Evolutionary conservation across 805 yeast genomes (phyloP), one percentile per base, ranked within the genome.

Genomic region (Candida ponderosae): DNA sequence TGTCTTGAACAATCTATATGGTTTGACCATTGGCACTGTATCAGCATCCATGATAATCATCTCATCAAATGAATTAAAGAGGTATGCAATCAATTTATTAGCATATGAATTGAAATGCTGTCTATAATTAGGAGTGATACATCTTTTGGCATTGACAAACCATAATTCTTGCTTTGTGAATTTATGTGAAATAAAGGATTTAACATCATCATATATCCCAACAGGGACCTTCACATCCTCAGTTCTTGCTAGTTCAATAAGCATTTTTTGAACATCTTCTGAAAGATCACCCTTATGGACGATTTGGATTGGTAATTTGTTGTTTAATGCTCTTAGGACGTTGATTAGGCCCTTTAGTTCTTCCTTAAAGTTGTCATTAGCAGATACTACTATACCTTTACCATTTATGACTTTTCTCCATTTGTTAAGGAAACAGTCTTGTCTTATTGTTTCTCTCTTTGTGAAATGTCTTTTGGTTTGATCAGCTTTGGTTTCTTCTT

Each of bases 1-100:
- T 31, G 56, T 46, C 11, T 56, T 44, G 42, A 67, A 61, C 35
- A 58, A 53, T 11, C 47, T 48, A 5, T 59, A 62, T 6, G 70
- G 59, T 4, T 58, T 46, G 29, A 63, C 60, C 34, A 72, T 53
- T 4, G 72, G 62, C 7, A 72, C 74, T 0, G 51, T 41, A 50
- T 74, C 80, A 4, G 80, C 73, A 54, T 76, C 81, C 41, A 76
- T 47, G 45, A 75, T 53, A 29, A 76, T 62, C 56, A 65, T 66
- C 38, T 75, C 79, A 45, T 72, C 76, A 48, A 70, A 75, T 2
- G 79, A 68, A 42, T 70, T 77, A 54, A 79, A 79, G 28, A 75
- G 41, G 19, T 71, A 62, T 1, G 84, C 81, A 23, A 77, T 47
- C 53, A 79, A 65, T 50, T 79, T 80, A 43, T 64, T 65, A 14